Base-by-base conservation (phyloP, 768 basidiomycete species). In the Phylloporus rhodoxanthus region DNA sequence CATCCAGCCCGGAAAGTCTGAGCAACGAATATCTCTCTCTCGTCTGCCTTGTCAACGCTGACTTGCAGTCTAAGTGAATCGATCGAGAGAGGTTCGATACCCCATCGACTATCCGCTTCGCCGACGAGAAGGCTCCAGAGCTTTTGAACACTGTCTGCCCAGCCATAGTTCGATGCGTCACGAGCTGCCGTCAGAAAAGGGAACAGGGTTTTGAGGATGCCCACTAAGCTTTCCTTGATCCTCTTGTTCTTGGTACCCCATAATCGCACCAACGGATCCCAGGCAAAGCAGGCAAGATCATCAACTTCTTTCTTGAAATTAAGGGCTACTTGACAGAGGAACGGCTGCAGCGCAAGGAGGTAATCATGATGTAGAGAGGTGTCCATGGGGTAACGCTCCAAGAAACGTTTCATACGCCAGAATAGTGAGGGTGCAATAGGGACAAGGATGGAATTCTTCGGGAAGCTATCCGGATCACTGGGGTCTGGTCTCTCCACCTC, bases 331-430 rank as follows among this genome's bases (percentile, higher is more conserved):
- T 88, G 84, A 3, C 75, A 77, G 8, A 98, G 77, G 1, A 84
- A 75, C 2, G 82, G 73, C 47, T 85, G 83, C 36, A 95, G 65
- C 4, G 82, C 77, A 6, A 72, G 67, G 19, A 98, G 72, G 41
- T 86, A 87, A 56, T 91, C 80, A 14, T 82, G 78, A 57, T 93
- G 82, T 13, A 92, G 75, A 2, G 87, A 85, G 1, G 88, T 87
- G 57, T 96, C 91, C 8, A 71, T 57, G 1, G 83, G 77, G 61
- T 87, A 89, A 32, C 71, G 62, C 14, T 72, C 69, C 34, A 97
- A 74, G 61, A 94, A 90, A 11, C 74, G 74, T 14, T 70, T 63
- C 47, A 87, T 73, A 33, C 80, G 77, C 49, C 65, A 58, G 17
- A 97, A 75, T 43, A 96, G 73, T 1, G 72, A 63, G 2, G 81